Evolutionary conservation across 2,329 filamentous ascomycete genomes (phyloP).

Genomic region (Alternaria novae-zelandiae): DNA sequence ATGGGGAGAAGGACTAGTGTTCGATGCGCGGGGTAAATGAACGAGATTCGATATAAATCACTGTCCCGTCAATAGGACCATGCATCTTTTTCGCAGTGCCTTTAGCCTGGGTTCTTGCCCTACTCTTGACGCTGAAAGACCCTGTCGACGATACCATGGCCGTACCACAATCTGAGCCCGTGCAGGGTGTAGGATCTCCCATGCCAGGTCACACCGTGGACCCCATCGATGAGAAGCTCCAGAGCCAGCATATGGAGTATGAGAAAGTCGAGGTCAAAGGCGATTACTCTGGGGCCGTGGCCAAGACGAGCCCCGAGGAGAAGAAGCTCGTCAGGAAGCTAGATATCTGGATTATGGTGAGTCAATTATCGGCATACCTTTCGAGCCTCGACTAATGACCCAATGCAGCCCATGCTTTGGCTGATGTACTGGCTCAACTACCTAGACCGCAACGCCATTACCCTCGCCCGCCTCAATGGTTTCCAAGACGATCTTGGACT

Average conservation of each 20-base stretch:
- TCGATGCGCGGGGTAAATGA: not conserved
- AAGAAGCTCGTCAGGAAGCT: constrained; percentile 19
- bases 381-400: constrained; percentile 11
- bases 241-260: constrained; percentile 1
- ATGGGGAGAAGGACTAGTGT: not conserved
- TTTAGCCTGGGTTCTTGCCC: not conserved
- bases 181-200: not conserved
- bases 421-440: constrained; percentile 12
- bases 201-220: not conserved
- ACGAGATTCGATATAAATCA: not conserved
- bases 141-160: not conserved
- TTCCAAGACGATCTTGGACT: constrained; percentile 58
- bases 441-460: constrained; percentile 66
- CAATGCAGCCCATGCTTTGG: constrained; percentile 44
- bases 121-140: not conserved
- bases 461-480: constrained; percentile 65
- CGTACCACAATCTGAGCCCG: not conserved
- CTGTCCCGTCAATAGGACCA: not conserved
- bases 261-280: not conserved
- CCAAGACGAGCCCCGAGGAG: constrained; percentile 15
- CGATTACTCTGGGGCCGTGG: constrained; percentile 16
- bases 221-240: not conserved
- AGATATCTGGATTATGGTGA: constrained; percentile 14
- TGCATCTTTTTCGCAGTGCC: not conserved
- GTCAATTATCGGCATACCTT: constrained; percentile 17